Base-by-base conservation (phyloP, 805 yeast species). In the Sugiyamaella chiloensis region DNA sequence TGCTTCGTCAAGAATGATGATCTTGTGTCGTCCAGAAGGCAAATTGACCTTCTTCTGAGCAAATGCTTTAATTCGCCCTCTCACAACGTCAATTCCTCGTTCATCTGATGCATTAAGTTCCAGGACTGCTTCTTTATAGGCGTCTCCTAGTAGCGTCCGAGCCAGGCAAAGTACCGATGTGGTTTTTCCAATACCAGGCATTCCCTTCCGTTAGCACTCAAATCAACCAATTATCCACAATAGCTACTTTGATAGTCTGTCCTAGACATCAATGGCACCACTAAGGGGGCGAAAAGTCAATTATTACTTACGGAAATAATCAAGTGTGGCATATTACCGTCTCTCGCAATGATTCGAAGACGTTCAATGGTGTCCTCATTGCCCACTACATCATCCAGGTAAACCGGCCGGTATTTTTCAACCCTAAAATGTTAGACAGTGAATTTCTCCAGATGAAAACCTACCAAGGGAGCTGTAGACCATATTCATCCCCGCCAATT, bases 101-200 rank as follows among this genome's bases (percentile, higher is more conserved):
- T 93, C 98, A 64, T 93, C 99, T 1, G 95, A 85, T 1, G 99
- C 99, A 65, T 93, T 93, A 61, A 93, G 72, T 66, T 93, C 99
- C 48, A 93, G 68, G 0, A 91, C 91, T 0, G 96, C 99, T 55
- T 85, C 91, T 30, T 74, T 71, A 57, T 83, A 83, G 21, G 80
- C 69, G 16, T 78, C 78, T 0, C 96, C 96, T 24, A 93, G 71
- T 35, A 93, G 67, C 60, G 86, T 95, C 44, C 79, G 76, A 0
- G 98, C 97, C 24, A 93, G 75, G 69, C 97, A 90, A 52, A 86
- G 87, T 4, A 93, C 80, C 1, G 96, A 85, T 0, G 99, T 93
- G 2, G 99, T 93, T 64, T 93, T 93, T 35, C 99, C 99, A 47
- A 93, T 91, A 57, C 99, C 99, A 1, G 99, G 99, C 40, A 88